A percentile compares a stretch with the other conserved stretches of the same genome.
These are phyloP conservation scores for Eimeria maxima DNA, from an alignment of 169 alveolate genomes.

Conservation along the genomic window DNA sequence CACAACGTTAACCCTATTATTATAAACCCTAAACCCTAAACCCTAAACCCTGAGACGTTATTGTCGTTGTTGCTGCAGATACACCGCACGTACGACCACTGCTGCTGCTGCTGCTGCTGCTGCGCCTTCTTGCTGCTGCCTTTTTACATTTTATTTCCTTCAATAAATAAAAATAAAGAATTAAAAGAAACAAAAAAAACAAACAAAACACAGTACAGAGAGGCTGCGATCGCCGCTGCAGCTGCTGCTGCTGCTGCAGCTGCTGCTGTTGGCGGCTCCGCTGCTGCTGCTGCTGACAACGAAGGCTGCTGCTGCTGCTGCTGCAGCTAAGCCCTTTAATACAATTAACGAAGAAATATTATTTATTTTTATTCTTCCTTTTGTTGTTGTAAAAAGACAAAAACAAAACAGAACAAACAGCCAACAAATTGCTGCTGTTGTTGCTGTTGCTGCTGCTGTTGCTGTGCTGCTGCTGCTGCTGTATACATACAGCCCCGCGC, in stretches of 20 bases:
- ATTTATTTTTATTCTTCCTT: neutral
- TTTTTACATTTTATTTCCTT: neutral
- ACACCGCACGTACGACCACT: neutral
- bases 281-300: too few relatives aligned
- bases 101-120: neutral
- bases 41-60: conserved; percentile 25
- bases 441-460: neutral
- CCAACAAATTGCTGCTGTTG: neutral
- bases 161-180: neutral
- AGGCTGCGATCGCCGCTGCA: neutral
- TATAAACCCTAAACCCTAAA: conserved; percentile 15
- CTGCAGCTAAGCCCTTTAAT: neutral
- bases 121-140: neutral
- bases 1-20: neutral
- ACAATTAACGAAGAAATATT: neutral
- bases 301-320: neutral
- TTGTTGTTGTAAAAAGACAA: neutral
- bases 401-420: too few relatives aligned
- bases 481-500: too few relatives aligned
- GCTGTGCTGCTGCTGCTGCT: neutral
- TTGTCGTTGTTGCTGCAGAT: too few relatives aligned
- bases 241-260: neutral
- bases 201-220: too few relatives aligned
- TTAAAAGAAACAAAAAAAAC: neutral
- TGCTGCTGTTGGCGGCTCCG: neutral